Percentiles rank a stretch among this genome's conserved stretches.
These are phyloP conservation scores for Cladosporium sp. DNA, from an alignment of 2,329 filamentous ascomycete genomes.

Conservation along the genomic window DNA sequence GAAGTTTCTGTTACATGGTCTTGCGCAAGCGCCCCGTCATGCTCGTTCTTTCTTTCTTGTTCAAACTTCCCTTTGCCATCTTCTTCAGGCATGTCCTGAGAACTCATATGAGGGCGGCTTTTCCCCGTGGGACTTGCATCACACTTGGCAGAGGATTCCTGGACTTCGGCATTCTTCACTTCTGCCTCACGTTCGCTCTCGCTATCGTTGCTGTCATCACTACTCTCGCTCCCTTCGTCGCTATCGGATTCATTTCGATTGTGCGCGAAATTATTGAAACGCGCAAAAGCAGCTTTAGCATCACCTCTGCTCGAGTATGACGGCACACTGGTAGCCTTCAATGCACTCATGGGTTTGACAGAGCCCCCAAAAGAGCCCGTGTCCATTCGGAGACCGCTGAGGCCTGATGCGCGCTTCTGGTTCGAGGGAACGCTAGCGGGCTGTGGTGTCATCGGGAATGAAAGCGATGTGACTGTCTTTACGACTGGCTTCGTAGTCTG, in stretches of 20 bases:
- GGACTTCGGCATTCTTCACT: background rate
- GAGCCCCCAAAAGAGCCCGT: background rate
- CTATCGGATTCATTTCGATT: conserved; percentile 12
- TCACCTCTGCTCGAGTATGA: conserved; percentile 5
- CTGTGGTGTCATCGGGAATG: background rate
- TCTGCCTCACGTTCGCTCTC: background rate
- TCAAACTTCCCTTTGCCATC: too few species aligned
- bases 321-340: conserved; percentile 8
- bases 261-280: conserved; percentile 15
- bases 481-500: background rate
- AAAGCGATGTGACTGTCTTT: conserved; percentile 6
- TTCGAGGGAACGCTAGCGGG: background rate
- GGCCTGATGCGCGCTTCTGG: background rate
- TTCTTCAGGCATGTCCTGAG: background rate
- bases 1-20: too few species aligned
- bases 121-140: too few species aligned
- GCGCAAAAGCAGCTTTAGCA: conserved; percentile 12
- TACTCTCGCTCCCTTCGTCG: conserved; percentile 10
- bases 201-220: background rate
- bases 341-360: background rate
- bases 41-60: too few species aligned
- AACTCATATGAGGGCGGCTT: background rate
- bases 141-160: background rate
- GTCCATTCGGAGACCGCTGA: background rate
- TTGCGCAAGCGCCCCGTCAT: too few species aligned